Conservation (phyloP, 306 rosid species). For the Pterocarpus santalinus region DNA sequence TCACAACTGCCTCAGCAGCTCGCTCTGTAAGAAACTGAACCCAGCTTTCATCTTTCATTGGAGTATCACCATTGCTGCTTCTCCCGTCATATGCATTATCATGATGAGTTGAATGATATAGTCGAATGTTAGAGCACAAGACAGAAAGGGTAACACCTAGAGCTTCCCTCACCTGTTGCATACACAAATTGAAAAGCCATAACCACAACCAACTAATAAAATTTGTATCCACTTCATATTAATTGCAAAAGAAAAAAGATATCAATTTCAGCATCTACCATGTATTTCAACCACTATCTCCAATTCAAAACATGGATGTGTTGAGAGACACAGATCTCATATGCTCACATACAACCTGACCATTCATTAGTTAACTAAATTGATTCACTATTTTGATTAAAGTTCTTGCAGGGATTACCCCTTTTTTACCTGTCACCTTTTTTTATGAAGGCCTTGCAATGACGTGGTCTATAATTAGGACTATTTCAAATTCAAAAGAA, state of each 20-base stretch:
- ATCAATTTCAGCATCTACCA: slow-evolving; percentile 5
- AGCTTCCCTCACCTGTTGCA: slow-evolving; percentile 90
- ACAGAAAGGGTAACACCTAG: slow-evolving; percentile 90
- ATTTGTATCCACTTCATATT: slow-evolving; percentile 10
- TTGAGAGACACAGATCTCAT: not conserved
- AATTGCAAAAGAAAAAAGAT: not conserved
- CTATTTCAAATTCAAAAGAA: slow-evolving; percentile 18
- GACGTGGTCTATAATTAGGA: not conserved
- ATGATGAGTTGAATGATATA: slow-evolving; percentile 66
- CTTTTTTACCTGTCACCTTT: not conserved
- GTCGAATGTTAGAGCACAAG: slow-evolving; percentile 89
- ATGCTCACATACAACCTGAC: slow-evolving; percentile 27
- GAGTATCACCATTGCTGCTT: slow-evolving; percentile 50
- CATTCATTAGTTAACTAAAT: slow-evolving; percentile 20
- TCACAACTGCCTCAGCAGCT: slow-evolving; percentile 73
- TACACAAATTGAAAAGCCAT: slow-evolving; percentile 47
- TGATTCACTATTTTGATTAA: slow-evolving; percentile 15
- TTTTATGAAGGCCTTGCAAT: not conserved
- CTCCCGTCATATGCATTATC: slow-evolving; percentile 53
- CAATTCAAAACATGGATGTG: slow-evolving; percentile 23
- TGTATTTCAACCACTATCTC: slow-evolving; percentile 7
- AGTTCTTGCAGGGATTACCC: slow-evolving; percentile 28
- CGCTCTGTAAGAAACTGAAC: slow-evolving; percentile 63
- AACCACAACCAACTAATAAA: slow-evolving; percentile 36
- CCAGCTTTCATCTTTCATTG: slow-evolving; percentile 79